phyloP scores from a whole-genome alignment of 805 yeast species.

The Lipomyces orientalis region DNA sequence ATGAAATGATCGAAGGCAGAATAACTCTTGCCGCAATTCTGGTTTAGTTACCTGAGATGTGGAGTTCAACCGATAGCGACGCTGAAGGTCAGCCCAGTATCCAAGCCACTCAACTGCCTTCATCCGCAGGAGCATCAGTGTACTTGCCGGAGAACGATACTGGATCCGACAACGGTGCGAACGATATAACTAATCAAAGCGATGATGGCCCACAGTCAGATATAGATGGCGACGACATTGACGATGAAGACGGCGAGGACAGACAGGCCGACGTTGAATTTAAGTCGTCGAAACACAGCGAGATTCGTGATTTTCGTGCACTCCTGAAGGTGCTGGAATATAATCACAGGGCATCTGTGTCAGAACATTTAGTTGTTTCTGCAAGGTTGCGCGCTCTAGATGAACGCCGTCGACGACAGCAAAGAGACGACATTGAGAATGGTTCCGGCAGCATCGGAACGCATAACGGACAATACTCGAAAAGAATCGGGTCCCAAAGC shows the following conservation, averaged over 20 bases:
- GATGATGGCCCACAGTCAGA: neutral
- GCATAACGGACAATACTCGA: neutral
- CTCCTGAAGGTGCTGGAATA: constrained; percentile 19
- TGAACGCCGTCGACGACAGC: neutral
- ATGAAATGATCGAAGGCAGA: neutral
- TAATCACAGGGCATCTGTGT: constrained; percentile 18
- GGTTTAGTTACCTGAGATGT: neutral
- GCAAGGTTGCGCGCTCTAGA: constrained; percentile 7
- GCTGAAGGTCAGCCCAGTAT: neutral
- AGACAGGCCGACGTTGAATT: neutral
- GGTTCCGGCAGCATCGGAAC: neutral
- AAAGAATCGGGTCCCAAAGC: constrained; percentile 3
- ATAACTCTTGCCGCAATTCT: neutral
- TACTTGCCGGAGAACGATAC: neutral
- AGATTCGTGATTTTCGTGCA: constrained; percentile 21
- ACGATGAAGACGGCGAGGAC: neutral
- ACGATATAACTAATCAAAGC: neutral
- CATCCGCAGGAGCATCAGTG: neutral
- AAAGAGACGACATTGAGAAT: neutral
- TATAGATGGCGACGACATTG: neutral
- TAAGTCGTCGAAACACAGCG: constrained; percentile 13
- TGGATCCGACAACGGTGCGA: neutral
- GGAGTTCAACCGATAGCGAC: neutral
- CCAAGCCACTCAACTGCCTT: neutral
- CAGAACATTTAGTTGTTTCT: constrained; percentile 27